These are phyloP conservation scores for Circinella minor DNA, from an alignment of 371 early-diverging fungal genomes.

Conservation along the genomic window DNA sequence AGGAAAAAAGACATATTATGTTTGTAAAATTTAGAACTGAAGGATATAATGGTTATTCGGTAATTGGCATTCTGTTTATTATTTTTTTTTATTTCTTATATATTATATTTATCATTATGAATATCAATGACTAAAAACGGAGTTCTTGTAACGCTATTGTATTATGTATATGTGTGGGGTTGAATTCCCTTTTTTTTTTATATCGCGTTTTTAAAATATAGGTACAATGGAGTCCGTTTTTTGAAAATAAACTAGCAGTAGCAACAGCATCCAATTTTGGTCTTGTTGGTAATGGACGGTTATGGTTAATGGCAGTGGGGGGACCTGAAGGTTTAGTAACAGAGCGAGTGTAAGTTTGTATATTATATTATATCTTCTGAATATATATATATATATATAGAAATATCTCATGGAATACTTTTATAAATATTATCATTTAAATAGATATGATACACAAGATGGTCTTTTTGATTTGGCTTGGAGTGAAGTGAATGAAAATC, in stretches of 20 bases:
- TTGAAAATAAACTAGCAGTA: constrained; percentile 85
- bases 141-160: neutral
- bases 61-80: constrained; percentile 35
- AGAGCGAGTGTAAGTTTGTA: constrained; percentile 69
- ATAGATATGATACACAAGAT: constrained; percentile 94
- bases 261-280: constrained; percentile 96
- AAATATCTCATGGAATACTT: too few relatives aligned
- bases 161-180: neutral
- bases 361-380: too few relatives aligned
- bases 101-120: too few relatives aligned
- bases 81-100: constrained; percentile 2
- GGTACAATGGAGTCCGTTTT: constrained; percentile 93
- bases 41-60: constrained; percentile 71
- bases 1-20: constrained; percentile 30
- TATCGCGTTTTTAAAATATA: too few relatives aligned
- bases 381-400: too few relatives aligned
- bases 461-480: constrained; percentile 92
- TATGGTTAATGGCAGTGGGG: constrained; percentile 66
- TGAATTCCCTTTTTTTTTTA: too few relatives aligned
- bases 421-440: too few relatives aligned
- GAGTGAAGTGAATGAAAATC: constrained; percentile 95
- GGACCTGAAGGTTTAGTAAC: constrained; percentile 64
- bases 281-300: constrained; percentile 92
- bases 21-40: constrained; percentile 64
- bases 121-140: neutral